These are phyloP conservation scores for Nitzschia palea DNA, from an alignment of 108 stramenopile genomes.

Conservation along the genomic window DNA sequence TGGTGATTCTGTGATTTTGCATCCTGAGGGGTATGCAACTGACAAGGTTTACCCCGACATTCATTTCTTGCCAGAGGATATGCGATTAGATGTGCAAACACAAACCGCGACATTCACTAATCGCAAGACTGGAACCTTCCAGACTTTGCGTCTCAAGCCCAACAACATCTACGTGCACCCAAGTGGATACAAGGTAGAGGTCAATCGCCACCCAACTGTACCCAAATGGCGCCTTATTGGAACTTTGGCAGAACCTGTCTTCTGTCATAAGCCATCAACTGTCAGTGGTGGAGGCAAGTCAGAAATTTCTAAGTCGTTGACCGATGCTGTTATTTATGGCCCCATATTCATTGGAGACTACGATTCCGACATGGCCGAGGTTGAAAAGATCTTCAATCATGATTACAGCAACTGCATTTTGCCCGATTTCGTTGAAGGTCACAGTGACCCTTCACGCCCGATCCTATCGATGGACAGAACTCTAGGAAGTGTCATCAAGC, in stretches of 20 bases:
- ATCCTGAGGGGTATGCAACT: conserved; percentile 57
- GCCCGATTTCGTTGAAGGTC: conserved; percentile 41
- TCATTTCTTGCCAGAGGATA: conserved; percentile 54
- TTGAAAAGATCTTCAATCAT: conserved; percentile 37
- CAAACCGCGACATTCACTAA: conserved; percentile 49
- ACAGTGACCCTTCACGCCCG: conserved; percentile 23
- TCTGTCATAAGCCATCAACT: conserved; percentile 60
- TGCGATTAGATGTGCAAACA: conserved; percentile 37
- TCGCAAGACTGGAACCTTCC: conserved; percentile 24
- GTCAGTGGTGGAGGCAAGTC: conserved; percentile 57
- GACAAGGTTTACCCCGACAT: conserved; percentile 53
- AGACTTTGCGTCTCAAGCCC: conserved; percentile 45
- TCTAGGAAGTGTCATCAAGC: conserved; percentile 55
- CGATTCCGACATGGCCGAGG: conserved; percentile 45
- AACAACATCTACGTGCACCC: conserved; percentile 53
- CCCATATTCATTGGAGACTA: conserved; percentile 56
- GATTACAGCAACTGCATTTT: conserved; percentile 47
- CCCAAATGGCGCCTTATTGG: conserved; percentile 46
- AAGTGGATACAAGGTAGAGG: conserved; percentile 47
- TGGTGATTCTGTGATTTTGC: conserved; percentile 43
- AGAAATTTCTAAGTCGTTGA: conserved; percentile 54
- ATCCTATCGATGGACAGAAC: conserved; percentile 45
- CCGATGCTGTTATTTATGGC: conserved; percentile 56
- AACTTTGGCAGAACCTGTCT: conserved; percentile 56
- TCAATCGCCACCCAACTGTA: conserved; percentile 46